These are phyloP conservation scores for Helianthus tuberosus DNA, from an alignment of 129 eudicot genomes.

Conservation along the genomic window DNA sequence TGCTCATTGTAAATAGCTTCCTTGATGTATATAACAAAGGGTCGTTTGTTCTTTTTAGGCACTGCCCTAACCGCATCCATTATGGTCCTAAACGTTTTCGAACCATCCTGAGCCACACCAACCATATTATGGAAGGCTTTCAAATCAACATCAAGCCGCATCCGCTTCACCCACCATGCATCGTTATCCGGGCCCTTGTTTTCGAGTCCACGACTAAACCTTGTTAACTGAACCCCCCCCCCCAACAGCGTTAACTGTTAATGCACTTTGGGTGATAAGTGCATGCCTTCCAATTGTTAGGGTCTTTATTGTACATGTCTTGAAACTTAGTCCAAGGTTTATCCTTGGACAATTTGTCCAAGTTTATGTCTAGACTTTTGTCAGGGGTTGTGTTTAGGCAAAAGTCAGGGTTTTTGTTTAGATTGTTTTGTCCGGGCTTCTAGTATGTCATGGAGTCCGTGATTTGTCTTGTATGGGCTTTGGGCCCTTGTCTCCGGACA, in stretches of 20 bases:
- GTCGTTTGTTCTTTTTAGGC: constrained; percentile 29
- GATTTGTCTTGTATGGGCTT: no score
- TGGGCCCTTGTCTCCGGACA: no score
- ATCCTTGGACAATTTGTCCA: no score
- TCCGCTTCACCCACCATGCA: constrained; percentile 41
- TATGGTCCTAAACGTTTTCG: constrained; percentile 47
- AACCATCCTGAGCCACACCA: constrained; percentile 63
- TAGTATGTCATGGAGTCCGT: no score
- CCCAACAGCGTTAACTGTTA: constrained; percentile 26
- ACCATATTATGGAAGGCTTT: constrained; percentile 36
- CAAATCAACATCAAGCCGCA: constrained; percentile 24
- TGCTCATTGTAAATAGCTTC: constrained; percentile 66
- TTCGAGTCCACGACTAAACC: constrained; percentile 28
- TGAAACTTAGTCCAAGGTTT: no score
- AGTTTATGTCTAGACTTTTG: no score
- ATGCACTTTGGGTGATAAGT: no score
- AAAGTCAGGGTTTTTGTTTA: no score
- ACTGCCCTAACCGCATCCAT: constrained; percentile 45
- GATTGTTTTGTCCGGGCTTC: no score
- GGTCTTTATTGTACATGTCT: no score
- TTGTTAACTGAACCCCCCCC: constrained; percentile 28
- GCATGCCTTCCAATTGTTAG: no score
- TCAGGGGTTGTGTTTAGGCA: no score
- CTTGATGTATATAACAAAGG: constrained; percentile 54
- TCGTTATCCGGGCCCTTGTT: constrained; percentile 12